phyloP scores from a whole-genome alignment of 2,329 filamentous ascomycete genomes.

The Diaporthe caulivora region DNA sequence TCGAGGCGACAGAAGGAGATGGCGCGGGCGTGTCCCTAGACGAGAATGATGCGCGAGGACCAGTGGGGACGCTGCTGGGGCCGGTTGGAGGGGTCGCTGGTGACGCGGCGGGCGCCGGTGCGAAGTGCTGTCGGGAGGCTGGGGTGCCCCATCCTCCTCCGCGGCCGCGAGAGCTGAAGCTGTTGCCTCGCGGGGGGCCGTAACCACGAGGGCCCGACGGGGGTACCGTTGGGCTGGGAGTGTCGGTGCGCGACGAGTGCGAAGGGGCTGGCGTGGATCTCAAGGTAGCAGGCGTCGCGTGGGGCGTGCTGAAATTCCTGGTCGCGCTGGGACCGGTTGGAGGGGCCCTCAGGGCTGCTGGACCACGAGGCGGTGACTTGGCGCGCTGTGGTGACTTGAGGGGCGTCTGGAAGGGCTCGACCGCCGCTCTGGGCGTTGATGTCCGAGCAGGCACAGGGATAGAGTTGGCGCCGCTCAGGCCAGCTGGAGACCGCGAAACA shows the following conservation, averaged over 20 bases:
- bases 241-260: conserved; percentile 52
- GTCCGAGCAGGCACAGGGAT: conserved; percentile 38
- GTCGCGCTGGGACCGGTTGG: conserved; percentile 58
- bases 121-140: conserved; percentile 40
- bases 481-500: conserved; percentile 52
- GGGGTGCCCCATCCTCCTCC: conserved; percentile 45
- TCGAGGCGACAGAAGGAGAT: conserved; percentile 52
- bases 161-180: conserved; percentile 59
- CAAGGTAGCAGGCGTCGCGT: conserved; percentile 51
- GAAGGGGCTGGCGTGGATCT: conserved; percentile 45
- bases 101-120: conserved; percentile 48
- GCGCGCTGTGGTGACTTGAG: conserved; percentile 45
- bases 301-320: conserved; percentile 55
- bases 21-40: conserved; percentile 47
- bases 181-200: conserved; percentile 57
- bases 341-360: conserved; percentile 64
- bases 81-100: conserved; percentile 55
- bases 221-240: conserved; percentile 61
- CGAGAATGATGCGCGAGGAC: conserved; percentile 56
- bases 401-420: conserved; percentile 31
- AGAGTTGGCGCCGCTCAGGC: conserved; percentile 37
- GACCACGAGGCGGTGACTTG: conserved; percentile 67
- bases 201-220: conserved; percentile 69
- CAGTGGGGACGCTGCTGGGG: conserved; percentile 60
- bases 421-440: conserved; percentile 31